These are phyloP conservation scores for Baudoinia panamericana DNA, from an alignment of 495 filamentous ascomycete species.

Conservation along the genomic window DNA sequence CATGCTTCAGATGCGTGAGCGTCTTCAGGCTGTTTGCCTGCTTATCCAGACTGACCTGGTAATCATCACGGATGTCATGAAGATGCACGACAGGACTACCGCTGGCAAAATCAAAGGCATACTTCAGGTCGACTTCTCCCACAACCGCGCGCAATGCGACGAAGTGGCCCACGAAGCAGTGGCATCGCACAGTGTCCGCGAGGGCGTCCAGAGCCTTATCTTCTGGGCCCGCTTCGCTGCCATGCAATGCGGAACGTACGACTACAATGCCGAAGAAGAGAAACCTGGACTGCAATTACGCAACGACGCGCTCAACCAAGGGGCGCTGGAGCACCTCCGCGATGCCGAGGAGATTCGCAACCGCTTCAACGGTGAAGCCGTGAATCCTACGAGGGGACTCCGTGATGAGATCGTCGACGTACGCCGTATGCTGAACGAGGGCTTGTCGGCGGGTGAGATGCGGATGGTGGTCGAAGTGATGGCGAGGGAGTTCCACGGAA, in stretches of 20 bases:
- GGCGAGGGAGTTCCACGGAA: constrained; percentile 22
- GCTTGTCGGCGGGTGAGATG: constrained; percentile 35
- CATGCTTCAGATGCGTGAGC: constrained; percentile 36
- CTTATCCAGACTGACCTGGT: constrained; percentile 42
- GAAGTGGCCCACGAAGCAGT: constrained; percentile 23
- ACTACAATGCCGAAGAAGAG: background rate
- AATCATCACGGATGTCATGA: constrained; percentile 43
- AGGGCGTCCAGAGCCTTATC: constrained; percentile 30
- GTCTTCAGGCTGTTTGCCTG: constrained; percentile 38
- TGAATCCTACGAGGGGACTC: background rate
- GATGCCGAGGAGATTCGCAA: constrained; percentile 26
- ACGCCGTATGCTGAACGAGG: constrained; percentile 19
- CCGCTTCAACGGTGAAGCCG: background rate
- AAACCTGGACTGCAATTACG: background rate
- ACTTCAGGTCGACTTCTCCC: constrained; percentile 16
- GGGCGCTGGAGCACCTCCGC: constrained; percentile 17
- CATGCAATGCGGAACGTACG: constrained; percentile 23
- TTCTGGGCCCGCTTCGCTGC: constrained; percentile 31
- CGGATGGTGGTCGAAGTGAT: constrained; percentile 29
- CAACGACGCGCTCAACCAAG: constrained; percentile 9
- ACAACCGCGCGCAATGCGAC: constrained; percentile 16
- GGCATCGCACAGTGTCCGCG: constrained; percentile 16
- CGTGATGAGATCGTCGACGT: constrained; percentile 20
- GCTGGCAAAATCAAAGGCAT: constrained; percentile 5
- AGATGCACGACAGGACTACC: constrained; percentile 20